Evolutionary conservation across 2,329 filamentous ascomycete species (phyloP), one percentile per base, ranked within the genome.

Genomic region (Stagonosporopsis cucurbitacearum): DNA sequence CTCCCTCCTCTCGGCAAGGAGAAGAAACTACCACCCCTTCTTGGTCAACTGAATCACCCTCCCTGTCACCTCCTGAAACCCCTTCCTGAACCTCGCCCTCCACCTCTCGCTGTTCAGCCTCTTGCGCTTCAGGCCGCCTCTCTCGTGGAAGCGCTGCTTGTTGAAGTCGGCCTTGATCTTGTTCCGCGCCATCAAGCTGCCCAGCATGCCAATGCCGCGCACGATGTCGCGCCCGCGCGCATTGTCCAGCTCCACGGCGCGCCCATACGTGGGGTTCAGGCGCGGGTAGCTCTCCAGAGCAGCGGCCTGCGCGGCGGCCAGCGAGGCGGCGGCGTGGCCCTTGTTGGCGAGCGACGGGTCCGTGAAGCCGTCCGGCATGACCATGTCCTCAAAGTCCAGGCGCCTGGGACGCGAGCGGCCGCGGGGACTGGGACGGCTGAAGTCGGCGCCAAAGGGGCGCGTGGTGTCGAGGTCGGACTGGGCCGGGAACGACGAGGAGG

Each of bases 1-100:
- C n/a, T n/a, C n/a, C n/a, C n/a, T n/a, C n/a, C n/a, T n/a, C n/a
- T n/a, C n/a, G n/a, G n/a, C n/a, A n/a, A n/a, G n/a, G n/a, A n/a
- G n/a, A n/a, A n/a, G n/a, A n/a, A n/a, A n/a, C 19, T 80, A 96
- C 91, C 92, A 95, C 2, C 91, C 91, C 77, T 95, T 90, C 71
- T 80, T 84, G 65, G 85, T 88, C 78, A 96, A 80, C 72, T 90
- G 84, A 69, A 84, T 79, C 6, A 92, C 90, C 63, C 90, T 81
- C 36, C 67, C 72, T 7, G 91, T 83, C 11, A 86, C 84, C 5
- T 82, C 82, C 73, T 80, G 82, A 76, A 95, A 93, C 4, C 87
- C 88, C 28, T 74, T 73, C 80, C 85, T 87, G 77, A 94, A 95
- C 57, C 85, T 83, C 60, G 64, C 78, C 72, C 85, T 82, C 88